Evolutionary conservation across 2,329 filamentous ascomycete genomes (phyloP), one percentile per base, ranked within the genome.

Genomic region (Beauveria pseudobassiana): DNA sequence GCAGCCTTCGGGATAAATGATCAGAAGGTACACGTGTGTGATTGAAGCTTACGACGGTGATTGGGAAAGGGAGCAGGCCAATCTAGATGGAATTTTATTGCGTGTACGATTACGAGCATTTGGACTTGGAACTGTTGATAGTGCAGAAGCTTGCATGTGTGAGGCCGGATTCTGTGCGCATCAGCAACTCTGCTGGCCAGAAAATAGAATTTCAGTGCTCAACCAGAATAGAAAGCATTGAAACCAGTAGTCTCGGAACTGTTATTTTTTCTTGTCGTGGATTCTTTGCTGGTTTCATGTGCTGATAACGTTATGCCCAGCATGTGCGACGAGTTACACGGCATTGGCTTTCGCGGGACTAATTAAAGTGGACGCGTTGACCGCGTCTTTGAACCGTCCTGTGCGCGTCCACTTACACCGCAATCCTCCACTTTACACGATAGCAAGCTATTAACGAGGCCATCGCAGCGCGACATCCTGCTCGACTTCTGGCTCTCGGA

Each of bases 1-100:
- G 75, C 77, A 60, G 83, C 84, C 18, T 88, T 88, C 60, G 63
- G 61, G 57, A 54, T n/a, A 26, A 45, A 52, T 54, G 59, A 56
- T 38, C 40, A n/a, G 43, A 48, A 48, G 55, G 30, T 49, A 34
- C 4, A 30, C 16, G 24, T 4, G 26, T 22, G 28, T 12, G 22
- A 40, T 7, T 18, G 46, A 59, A 24, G 34, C 30, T 30, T 49
- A 50, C 5, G 30, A 43, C 5, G 24, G 38, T n/a, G 59, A 30
- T 43, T n/a, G 42, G 12, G 2, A 6, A n/a, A 38, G 20, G 22
- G 26, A 24, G 30, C 10, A 34, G 45, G 46, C 28, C 20, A 58
- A 48, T 51, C 43, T 59, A 46, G 55, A 24, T 57, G 34, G 12
- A 14, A 48, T 40, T 50, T 57, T 59, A 38, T 46, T 60, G 49